Evolutionary conservation across 2,329 filamentous ascomycete species (phyloP).

Genomic region (Stachybotrys chartarum): DNA sequence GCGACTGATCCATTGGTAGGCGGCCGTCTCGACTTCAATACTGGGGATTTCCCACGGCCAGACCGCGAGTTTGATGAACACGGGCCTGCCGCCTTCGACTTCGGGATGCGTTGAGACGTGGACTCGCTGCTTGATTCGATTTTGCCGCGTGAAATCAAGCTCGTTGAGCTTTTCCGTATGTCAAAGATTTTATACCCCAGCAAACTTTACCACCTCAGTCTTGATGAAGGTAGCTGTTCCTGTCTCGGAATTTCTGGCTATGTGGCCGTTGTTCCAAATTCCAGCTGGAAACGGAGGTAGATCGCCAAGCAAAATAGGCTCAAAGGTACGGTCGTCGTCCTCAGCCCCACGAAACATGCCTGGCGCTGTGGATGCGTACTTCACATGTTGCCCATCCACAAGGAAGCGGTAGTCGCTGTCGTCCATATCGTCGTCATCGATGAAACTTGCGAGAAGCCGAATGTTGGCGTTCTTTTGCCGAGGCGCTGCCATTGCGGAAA

Average conservation of each 20-base stretch:
- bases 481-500: constrained; percentile 1
- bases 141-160: constrained; percentile 13
- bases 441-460: constrained; percentile 15
- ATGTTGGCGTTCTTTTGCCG: constrained; percentile 16
- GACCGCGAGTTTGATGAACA: constrained; percentile 17
- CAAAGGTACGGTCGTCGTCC: constrained; percentile 17
- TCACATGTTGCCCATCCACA: constrained; percentile 13
- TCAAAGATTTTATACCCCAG: constrained; percentile 12
- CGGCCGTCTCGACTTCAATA: constrained; percentile 15
- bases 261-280: constrained; percentile 15
- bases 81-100: constrained; percentile 12
- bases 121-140: constrained; percentile 14
- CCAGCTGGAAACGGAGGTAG: constrained; percentile 17
- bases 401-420: constrained; percentile 21
- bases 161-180: constrained; percentile 15
- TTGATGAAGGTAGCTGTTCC: constrained; percentile 10
- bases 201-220: constrained; percentile 10
- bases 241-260: constrained; percentile 9
- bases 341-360: constrained; percentile 14
- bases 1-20: constrained; percentile 17
- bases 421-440: constrained; percentile 12
- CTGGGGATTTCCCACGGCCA: constrained; percentile 18
- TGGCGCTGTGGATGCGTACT: constrained; percentile 16
- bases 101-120: constrained; percentile 14
- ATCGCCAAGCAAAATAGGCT: constrained; percentile 14